Base-by-base conservation (phyloP, 148 eudicot genomes). In the Rhododendron griersonianum region DNA sequence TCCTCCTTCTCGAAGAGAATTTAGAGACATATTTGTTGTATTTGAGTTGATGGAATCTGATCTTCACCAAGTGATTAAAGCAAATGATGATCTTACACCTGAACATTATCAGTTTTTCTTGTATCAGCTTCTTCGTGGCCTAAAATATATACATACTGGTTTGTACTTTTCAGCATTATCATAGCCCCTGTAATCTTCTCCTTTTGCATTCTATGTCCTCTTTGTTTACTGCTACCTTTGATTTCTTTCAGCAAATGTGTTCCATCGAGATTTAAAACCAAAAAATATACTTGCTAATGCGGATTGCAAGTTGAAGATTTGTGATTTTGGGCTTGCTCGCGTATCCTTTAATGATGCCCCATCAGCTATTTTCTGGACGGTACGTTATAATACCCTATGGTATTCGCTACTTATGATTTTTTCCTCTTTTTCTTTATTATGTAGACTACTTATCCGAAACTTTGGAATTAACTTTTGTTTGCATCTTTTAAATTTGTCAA, bases 41-140 rank as follows among this genome's bases (percentile, higher is more conserved):
- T 96, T 96, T 84, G 99, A 96, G 88, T 91, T 96, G 87, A 96
- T 96, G 99, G 99, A 96, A 87, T 96, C 99, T 81, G 99, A 96
- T 83, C 94, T 96, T 78, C 98, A 95, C 86, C 99, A 95, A 93
- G 96, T 96, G 83, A 95, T 96, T 80, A 96, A 93, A 87, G 98
- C 96, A 50, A 96, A 96, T 89, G 94, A 93, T 89, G 98, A 96
- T 90, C 92, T 95, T 69, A 95, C 98, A 55, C 93, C 94, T 47
- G 98, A 95, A 84, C 98, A 96, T 90, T 89, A 95, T 89, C 98
- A 93, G 61, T 94, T 93, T 92, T 96, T 96, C 93, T 87, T 96
- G 86, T 96, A 96, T 87, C 99, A 96, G 92, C 98, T 96, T 82
- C 92, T 96, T 53, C 94, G 99, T 80, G 98, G 98, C 44, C 87